Percentiles rank a stretch among this genome's conserved stretches.
Evolutionary conservation across 495 filamentous ascomycete species (phyloP).

Genomic region (Hypoxylon fuscum): DNA sequence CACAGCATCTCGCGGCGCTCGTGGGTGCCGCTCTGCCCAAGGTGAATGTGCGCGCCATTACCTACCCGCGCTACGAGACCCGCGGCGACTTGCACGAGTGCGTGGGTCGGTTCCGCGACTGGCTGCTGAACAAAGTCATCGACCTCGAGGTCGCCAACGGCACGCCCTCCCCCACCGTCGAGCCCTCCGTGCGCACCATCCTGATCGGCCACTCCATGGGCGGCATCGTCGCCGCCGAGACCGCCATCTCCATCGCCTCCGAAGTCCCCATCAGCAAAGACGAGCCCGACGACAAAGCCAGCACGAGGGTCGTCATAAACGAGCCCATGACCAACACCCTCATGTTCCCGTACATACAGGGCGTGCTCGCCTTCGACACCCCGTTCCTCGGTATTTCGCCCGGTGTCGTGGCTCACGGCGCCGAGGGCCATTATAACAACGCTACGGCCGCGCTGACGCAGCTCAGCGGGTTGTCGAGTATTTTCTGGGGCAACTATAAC

Average conservation of each 20-base stretch:
- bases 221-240: conserved; percentile 93
- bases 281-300: conserved; percentile 32
- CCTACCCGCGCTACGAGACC: conserved; percentile 94
- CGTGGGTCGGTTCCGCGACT: conserved; percentile 84
- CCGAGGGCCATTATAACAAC: conserved; percentile 83
- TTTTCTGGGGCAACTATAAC: conserved; percentile 64
- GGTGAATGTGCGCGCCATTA: conserved; percentile 71
- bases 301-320: conserved; percentile 26
- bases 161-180: conserved; percentile 87
- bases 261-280: conserved; percentile 69
- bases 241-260: conserved; percentile 71
- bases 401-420: conserved; percentile 86
- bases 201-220: conserved; percentile 96
- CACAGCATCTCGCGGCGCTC: conserved; percentile 74
- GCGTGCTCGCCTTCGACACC: conserved; percentile 93
- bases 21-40: conserved; percentile 77
- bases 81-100: conserved; percentile 84
- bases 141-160: conserved; percentile 86
- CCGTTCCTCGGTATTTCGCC: conserved; percentile 92
- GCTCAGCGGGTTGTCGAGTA: conserved; percentile 67
- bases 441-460: conserved; percentile 74
- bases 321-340: conserved; percentile 48
- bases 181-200: conserved; percentile 85
- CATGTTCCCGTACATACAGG: conserved; percentile 80
- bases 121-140: conserved; percentile 92